phyloP scores from a whole-genome alignment of 2,329 filamentous ascomycete species.

The Phyllosticta paracitricarpa region DNA sequence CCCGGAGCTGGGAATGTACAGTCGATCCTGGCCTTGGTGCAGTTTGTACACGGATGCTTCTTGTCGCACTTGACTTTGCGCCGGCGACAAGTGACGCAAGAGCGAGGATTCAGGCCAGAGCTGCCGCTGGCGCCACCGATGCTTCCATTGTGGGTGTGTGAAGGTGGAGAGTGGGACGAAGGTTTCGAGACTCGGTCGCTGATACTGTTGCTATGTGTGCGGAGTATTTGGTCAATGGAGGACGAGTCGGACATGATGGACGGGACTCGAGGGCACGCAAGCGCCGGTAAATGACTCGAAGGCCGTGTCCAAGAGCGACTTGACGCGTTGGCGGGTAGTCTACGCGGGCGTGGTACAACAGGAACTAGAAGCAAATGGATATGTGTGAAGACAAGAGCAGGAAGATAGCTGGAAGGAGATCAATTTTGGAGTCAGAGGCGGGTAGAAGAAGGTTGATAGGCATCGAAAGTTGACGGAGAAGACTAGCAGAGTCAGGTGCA shows the following conservation, averaged over 20 bases:
- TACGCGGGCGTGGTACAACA: background rate
- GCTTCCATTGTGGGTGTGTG: constrained; percentile 2
- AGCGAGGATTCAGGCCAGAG: constrained; percentile 25
- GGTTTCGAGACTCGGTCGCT: constrained; percentile 2
- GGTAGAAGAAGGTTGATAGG: background rate
- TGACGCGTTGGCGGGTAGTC: background rate
- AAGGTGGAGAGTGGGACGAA: background rate
- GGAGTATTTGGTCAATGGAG: constrained; percentile 3
- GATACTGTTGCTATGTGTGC: constrained; percentile 7
- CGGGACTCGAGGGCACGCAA: background rate
- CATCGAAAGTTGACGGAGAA: background rate
- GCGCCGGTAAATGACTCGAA: background rate
- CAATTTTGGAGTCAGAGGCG: background rate
- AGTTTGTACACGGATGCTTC: constrained; percentile 66
- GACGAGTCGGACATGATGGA: constrained; percentile 2
- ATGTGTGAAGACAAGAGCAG: background rate
- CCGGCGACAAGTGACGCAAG: constrained; percentile 44
- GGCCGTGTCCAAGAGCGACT: background rate
- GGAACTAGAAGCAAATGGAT: background rate
- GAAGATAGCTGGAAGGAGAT: background rate
- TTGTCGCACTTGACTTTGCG: constrained; percentile 72
- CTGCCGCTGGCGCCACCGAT: constrained; percentile 5
- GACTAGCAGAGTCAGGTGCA: background rate
- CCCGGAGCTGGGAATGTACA: constrained; percentile 68
- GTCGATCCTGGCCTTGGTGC: constrained; percentile 57